Conservation (phyloP, 2,329 filamentous ascomycete species). For the Aspergillus ruber region DNA sequence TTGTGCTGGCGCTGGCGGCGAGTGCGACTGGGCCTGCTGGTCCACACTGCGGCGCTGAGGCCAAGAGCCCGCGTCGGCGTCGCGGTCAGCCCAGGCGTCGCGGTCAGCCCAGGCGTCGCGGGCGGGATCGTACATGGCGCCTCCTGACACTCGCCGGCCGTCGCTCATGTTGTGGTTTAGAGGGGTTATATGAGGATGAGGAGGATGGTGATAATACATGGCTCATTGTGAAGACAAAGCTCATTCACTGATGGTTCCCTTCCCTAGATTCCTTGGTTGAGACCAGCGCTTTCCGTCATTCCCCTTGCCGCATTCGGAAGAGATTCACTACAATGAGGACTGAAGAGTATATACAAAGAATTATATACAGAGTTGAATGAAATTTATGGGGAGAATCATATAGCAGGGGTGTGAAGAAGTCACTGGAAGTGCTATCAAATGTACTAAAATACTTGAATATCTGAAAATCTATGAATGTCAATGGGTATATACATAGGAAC, state of each 20-base stretch:
- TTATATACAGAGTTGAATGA: not conserved
- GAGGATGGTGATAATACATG: not conserved
- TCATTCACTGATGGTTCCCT: not conserved
- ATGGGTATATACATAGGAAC: not conserved
- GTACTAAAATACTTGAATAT: not conserved
- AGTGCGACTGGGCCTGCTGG: not conserved
- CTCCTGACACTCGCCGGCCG: slow-evolving; percentile 2
- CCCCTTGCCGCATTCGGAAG: slow-evolving; percentile 13
- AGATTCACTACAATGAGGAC: not conserved
- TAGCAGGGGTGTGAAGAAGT: not conserved
- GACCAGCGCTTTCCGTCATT: slow-evolving; percentile 8
- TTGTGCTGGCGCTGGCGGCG: not conserved
- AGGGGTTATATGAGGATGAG: not conserved
- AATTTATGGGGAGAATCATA: not conserved
- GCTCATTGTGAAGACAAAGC: not conserved
- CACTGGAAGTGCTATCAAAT: not conserved
- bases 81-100: slow-evolving; percentile 15
- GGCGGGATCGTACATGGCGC: slow-evolving; percentile 18
- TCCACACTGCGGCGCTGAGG: not conserved
- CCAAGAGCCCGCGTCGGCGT: slow-evolving; percentile 2
- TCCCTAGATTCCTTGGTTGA: slow-evolving; percentile 11
- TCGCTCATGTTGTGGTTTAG: slow-evolving; percentile 2
- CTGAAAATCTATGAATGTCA: not conserved
- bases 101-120: slow-evolving; percentile 19
- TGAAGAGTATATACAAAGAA: not conserved